These are phyloP conservation scores for Phellinidium pouzarii DNA, from an alignment of 1,284 basidiomycete genomes.

Conservation along the genomic window DNA sequence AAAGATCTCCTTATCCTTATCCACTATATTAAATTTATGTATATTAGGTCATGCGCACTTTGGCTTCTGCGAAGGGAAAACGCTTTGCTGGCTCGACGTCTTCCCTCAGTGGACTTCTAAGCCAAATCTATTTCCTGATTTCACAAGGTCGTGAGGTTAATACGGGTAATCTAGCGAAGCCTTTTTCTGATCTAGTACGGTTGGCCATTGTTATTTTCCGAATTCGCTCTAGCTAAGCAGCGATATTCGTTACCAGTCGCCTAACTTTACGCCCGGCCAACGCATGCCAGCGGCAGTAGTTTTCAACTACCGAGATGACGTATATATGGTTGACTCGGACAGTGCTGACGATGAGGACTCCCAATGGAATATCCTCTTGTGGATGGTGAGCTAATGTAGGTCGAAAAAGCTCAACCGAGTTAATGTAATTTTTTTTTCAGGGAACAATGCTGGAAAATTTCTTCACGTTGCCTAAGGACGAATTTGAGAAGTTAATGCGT, in stretches of 20 bases:
- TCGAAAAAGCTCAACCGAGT: conserved; percentile 5
- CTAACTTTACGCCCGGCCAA: conserved; percentile 74
- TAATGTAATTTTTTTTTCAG: conserved; percentile 31
- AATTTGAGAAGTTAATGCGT: conserved; percentile 63
- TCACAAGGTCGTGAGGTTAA: conserved; percentile 60
- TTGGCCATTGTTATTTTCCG: not conserved
- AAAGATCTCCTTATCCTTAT: not conserved
- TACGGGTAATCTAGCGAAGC: conserved; percentile 46
- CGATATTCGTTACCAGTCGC: conserved; percentile 36
- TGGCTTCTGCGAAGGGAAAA: conserved; percentile 28
- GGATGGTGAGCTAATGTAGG: conserved; percentile 54
- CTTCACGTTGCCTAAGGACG: conserved; percentile 60
- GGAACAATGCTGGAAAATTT: conserved; percentile 89
- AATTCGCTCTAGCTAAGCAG: conserved; percentile 1
- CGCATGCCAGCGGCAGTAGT: conserved; percentile 72
- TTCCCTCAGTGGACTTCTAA: conserved; percentile 79
- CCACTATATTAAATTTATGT: not conserved
- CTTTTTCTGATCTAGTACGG: conserved; percentile 55
- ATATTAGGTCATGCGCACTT: not conserved
- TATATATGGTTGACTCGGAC: conserved; percentile 79
- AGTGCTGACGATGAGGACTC: conserved; percentile 36
- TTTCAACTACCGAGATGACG: conserved; percentile 58
- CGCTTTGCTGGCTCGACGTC: conserved; percentile 87
- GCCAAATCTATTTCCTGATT: conserved; percentile 85
- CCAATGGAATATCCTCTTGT: conserved; percentile 71